phyloP scores from a whole-genome alignment of 2,329 filamentous ascomycete species.

The Tolypocladium album region DNA sequence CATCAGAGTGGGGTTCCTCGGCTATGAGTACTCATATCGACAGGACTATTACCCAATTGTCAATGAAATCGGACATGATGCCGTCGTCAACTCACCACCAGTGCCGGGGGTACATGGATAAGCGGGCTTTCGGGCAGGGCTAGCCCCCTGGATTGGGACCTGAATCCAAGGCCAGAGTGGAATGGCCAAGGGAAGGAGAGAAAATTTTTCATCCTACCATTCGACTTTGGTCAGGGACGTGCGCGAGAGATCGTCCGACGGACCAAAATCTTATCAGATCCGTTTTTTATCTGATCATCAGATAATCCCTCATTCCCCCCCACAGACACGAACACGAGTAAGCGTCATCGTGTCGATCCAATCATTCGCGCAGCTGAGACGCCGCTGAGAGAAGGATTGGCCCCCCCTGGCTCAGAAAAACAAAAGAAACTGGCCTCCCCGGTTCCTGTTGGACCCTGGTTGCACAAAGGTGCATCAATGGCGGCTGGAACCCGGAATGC shows the following conservation, averaged over 20 bases:
- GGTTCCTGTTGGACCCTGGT: not conserved
- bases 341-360: not conserved
- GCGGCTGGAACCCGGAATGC: not conserved
- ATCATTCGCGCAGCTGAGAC: not conserved
- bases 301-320: constrained; percentile 35
- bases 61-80: not conserved
- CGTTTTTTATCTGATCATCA: constrained; percentile 44
- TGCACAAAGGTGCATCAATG: not conserved
- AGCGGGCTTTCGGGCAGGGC: not conserved
- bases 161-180: not conserved
- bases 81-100: not conserved
- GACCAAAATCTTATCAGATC: constrained; percentile 26
- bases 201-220: not conserved
- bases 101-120: not conserved
- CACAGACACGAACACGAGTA: constrained; percentile 7
- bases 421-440: not conserved
- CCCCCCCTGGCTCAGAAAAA: not conserved
- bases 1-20: not conserved
- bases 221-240: not conserved
- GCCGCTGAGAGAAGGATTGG: not conserved
- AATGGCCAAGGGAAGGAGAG: not conserved
- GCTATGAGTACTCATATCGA: not conserved
- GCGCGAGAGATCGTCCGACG: not conserved
- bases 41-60: not conserved
- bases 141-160: not conserved